Percentiles rank a stretch among this genome's conserved stretches.
These are phyloP conservation scores for Rhodamnia rubescens DNA, from an alignment of 345 rosid species.

Conservation along the genomic window DNA sequence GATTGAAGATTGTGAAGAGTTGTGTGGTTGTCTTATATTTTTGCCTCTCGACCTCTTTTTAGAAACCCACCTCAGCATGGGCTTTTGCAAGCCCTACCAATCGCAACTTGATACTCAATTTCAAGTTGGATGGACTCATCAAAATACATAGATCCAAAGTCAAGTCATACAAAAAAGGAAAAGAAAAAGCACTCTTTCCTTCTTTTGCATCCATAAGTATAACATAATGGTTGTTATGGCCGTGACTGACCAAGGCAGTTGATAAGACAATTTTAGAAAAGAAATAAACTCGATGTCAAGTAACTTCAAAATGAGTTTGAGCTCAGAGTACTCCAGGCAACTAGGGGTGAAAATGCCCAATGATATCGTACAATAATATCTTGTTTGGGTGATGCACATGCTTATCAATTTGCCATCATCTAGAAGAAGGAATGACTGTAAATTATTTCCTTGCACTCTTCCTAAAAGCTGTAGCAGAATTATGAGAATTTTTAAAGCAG, in stretches of 20 bases:
- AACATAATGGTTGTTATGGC: background rate
- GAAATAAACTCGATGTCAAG: background rate
- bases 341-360: background rate
- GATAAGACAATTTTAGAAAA: background rate
- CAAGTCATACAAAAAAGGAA: background rate
- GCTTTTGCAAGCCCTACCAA: too few species aligned
- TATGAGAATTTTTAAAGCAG: background rate
- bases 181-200: background rate
- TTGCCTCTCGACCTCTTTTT: background rate
- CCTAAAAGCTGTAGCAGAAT: background rate
- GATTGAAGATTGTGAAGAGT: background rate
- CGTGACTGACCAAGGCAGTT: background rate
- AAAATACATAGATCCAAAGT: background rate
- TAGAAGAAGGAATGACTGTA: background rate
- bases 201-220: background rate
- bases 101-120: background rate
- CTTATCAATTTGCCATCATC: background rate
- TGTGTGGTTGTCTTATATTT: background rate
- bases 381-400: background rate
- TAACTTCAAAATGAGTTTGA: background rate
- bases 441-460: background rate
- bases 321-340: background rate
- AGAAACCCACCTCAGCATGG: background rate
- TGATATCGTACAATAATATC: background rate
- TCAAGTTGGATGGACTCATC: background rate